These are phyloP conservation scores for Trypanosoma boissoni DNA, from an alignment of 208 protist species.

Conservation along the genomic window DNA sequence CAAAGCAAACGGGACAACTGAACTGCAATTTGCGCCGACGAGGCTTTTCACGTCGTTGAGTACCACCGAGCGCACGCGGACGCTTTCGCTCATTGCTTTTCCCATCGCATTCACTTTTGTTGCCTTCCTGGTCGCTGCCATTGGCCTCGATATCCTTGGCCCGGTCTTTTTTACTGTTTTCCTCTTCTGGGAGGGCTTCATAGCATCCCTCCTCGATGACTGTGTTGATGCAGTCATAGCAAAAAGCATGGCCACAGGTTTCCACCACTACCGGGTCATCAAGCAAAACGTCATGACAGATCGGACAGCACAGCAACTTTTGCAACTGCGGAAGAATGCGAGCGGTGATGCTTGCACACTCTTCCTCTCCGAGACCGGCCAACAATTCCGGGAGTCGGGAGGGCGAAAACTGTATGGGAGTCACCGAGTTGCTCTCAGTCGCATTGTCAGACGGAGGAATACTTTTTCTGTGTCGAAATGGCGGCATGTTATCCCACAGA, in stretches of 20 bases:
- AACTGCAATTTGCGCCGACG: slow-evolving; percentile 22
- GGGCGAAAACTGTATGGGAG: slow-evolving; percentile 9
- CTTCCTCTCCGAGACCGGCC: not conserved
- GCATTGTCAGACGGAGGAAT: not conserved
- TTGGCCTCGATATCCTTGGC: not conserved
- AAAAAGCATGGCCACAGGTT: slow-evolving; percentile 79
- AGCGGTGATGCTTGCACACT: slow-evolving; percentile 22
- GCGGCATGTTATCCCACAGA: too few relatives aligned
- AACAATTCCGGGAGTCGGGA: slow-evolving; percentile 12
- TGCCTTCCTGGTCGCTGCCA: not conserved
- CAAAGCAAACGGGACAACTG: slow-evolving; percentile 58
- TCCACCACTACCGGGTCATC: slow-evolving; percentile 46
- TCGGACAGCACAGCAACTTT: slow-evolving; percentile 29
- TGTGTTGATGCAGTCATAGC: slow-evolving; percentile 62
- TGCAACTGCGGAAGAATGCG: slow-evolving; percentile 24
- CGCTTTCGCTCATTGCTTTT: too few relatives aligned
- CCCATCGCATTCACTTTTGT: too few relatives aligned
- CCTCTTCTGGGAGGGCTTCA: slow-evolving; percentile 29
- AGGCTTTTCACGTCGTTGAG: too few relatives aligned
- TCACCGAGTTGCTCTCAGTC: not conserved
- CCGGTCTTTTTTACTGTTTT: slow-evolving; percentile 29
- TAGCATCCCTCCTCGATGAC: slow-evolving; percentile 56
- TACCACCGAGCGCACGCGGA: too few relatives aligned
- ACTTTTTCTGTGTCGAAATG: too few relatives aligned
- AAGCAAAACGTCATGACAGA: slow-evolving; percentile 42